Percentiles rank a stretch among this genome's conserved stretches.
These are phyloP conservation scores for Hericium rajendrae DNA, from an alignment of 768 basidiomycete genomes.

Conservation along the genomic window DNA sequence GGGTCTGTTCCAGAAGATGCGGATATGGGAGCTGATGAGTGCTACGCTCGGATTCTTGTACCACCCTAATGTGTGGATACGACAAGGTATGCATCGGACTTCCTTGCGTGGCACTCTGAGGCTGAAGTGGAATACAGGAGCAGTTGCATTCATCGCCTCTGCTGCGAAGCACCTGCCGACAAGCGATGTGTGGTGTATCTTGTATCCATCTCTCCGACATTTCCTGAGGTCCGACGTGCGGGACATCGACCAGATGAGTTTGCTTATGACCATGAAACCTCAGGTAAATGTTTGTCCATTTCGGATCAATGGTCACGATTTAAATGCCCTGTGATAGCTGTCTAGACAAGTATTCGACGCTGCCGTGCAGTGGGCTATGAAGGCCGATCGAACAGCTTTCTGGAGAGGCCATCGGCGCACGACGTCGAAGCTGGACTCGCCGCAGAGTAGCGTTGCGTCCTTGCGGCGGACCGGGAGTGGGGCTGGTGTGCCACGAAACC, in stretches of 20 bases:
- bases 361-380: constrained; percentile 83
- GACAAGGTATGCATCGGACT: constrained; percentile 53
- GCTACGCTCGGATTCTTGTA: constrained; percentile 82
- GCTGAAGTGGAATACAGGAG: constrained; percentile 37
- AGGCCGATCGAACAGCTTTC: constrained; percentile 67
- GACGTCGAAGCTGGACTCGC: constrained; percentile 48
- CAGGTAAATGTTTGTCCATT: too few species aligned
- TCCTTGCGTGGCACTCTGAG: neutral
- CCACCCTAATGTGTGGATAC: constrained; percentile 93
- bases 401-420: constrained; percentile 54
- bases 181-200: constrained; percentile 94
- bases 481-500: constrained; percentile 25
- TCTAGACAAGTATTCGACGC: constrained; percentile 75
- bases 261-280: constrained; percentile 71
- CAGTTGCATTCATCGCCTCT: constrained; percentile 81
- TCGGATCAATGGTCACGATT: too few species aligned
- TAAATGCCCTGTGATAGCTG: constrained; percentile 31
- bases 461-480: constrained; percentile 41
- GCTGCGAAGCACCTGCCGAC: constrained; percentile 72
- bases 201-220: constrained; percentile 86
- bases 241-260: constrained; percentile 58
- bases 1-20: constrained; percentile 85
- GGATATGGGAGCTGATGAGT: constrained; percentile 95
- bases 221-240: constrained; percentile 78
- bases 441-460: constrained; percentile 61